phyloP scores from a whole-genome alignment of 352 stramenopile species.

The Pythium monospermum region DNA sequence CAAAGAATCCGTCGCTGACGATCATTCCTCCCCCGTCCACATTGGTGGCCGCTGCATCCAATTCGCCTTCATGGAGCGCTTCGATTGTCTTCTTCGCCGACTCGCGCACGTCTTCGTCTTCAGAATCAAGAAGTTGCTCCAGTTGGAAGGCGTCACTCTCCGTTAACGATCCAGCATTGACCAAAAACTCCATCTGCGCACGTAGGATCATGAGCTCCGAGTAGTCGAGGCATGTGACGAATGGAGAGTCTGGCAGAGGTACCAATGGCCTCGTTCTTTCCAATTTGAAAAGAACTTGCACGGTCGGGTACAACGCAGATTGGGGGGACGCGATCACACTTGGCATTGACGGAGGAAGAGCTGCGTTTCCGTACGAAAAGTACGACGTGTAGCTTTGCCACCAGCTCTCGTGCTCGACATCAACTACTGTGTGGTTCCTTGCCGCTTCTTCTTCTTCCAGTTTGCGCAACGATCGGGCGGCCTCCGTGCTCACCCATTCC shows the following conservation, averaged over 20 bases:
- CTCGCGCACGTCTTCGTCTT: slow-evolving; percentile 35
- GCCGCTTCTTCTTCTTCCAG: slow-evolving; percentile 57
- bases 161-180: slow-evolving; percentile 57
- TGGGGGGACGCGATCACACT: slow-evolving; percentile 4
- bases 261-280: too few species aligned
- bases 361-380: slow-evolving; percentile 27
- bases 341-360: not conserved
- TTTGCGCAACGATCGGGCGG: slow-evolving; percentile 52
- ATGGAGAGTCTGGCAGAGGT: too few species aligned
- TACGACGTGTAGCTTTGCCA: slow-evolving; percentile 60
- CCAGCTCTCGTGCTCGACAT: slow-evolving; percentile 48
- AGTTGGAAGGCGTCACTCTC: slow-evolving; percentile 70
- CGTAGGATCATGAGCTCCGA: slow-evolving; percentile 44
- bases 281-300: slow-evolving; percentile 24
- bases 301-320: slow-evolving; percentile 33
- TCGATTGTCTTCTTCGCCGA: slow-evolving; percentile 59
- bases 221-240: not conserved
- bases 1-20: slow-evolving; percentile 38
- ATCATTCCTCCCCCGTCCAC: slow-evolving; percentile 14
- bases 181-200: slow-evolving; percentile 72
- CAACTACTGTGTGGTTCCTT: slow-evolving; percentile 33
- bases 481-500: slow-evolving; percentile 83
- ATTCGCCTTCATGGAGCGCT: slow-evolving; percentile 51
- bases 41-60: slow-evolving; percentile 21
- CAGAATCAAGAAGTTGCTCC: slow-evolving; percentile 49